Evolutionary conservation across 805 yeast species (phyloP).

Genomic region (Candida orba): DNA sequence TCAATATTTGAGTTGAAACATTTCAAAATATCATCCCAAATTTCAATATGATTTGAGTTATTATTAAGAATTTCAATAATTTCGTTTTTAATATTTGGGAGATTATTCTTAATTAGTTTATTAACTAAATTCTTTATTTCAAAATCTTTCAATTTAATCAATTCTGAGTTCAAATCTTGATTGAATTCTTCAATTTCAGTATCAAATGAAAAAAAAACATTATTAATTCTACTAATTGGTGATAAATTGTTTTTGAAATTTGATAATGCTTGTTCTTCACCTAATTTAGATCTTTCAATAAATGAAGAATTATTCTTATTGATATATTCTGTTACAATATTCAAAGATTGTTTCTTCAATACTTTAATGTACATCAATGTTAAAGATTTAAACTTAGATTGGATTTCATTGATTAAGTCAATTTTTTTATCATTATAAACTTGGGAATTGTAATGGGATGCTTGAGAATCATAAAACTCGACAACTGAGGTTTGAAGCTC

Average conservation of each 20-base stretch:
- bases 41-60: slow-evolving; percentile 34
- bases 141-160: slow-evolving; percentile 13
- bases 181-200: slow-evolving; percentile 28
- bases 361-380: slow-evolving; percentile 35
- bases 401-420: slow-evolving; percentile 42
- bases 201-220: slow-evolving; percentile 23
- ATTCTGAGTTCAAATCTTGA: slow-evolving; percentile 23
- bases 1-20: slow-evolving; percentile 34
- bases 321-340: slow-evolving; percentile 20
- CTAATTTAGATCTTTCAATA: slow-evolving; percentile 26
- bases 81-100: slow-evolving; percentile 41
- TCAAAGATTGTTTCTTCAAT: slow-evolving; percentile 29
- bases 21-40: slow-evolving; percentile 55
- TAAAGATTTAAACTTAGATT: slow-evolving; percentile 36
- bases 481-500: slow-evolving; percentile 41
- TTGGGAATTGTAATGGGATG: slow-evolving; percentile 61
- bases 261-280: slow-evolving; percentile 21
- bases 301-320: slow-evolving; percentile 26
- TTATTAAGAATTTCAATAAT: slow-evolving; percentile 39
- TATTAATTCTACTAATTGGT: slow-evolving; percentile 15
- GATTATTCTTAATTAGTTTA: slow-evolving; percentile 40
- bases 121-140: slow-evolving; percentile 29
- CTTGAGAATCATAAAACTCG: slow-evolving; percentile 54
- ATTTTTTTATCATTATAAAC: slow-evolving; percentile 62
- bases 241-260: slow-evolving; percentile 11